phyloP scores from a whole-genome alignment of 1,284 basidiomycete genomes.

The Malassezia restricta region DNA sequence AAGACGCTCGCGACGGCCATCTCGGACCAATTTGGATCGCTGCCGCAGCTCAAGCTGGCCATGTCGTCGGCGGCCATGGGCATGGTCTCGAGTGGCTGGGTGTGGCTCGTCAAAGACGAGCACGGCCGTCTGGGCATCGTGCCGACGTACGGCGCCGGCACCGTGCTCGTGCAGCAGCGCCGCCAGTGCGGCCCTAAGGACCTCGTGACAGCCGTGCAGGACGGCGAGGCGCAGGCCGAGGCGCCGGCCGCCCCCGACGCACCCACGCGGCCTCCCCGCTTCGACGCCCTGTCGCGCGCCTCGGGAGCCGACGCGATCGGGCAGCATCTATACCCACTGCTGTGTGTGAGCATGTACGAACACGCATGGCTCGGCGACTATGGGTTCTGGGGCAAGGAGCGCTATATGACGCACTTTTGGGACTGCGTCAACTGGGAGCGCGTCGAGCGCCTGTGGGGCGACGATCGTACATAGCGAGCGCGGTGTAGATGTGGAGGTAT shows the following conservation, averaged over 20 bases:
- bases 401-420: conserved; percentile 83
- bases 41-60: conserved; percentile 61
- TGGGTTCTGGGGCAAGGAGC: conserved; percentile 85
- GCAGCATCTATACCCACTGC: conserved; percentile 60
- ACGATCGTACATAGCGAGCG: background rate
- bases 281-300: conserved; percentile 9
- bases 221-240: conserved; percentile 13
- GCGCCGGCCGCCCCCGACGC: background rate
- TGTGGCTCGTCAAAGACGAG: conserved; percentile 71
- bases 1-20: conserved; percentile 48
- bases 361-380: conserved; percentile 81
- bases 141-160: conserved; percentile 79
- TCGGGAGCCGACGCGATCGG: conserved; percentile 47
- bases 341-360: conserved; percentile 76
- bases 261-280: conserved; percentile 2
- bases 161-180: conserved; percentile 58
- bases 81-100: conserved; percentile 65
- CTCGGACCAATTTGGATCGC: conserved; percentile 55
- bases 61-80: conserved; percentile 66
- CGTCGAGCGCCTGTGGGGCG: conserved; percentile 24
- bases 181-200: conserved; percentile 27
- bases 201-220: conserved; percentile 27
- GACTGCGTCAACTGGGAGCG: conserved; percentile 67
- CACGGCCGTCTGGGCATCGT: conserved; percentile 58
- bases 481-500: background rate